These are phyloP conservation scores for Aspergillus jensenii DNA, from an alignment of 2,329 filamentous ascomycete genomes.

Conservation along the genomic window DNA sequence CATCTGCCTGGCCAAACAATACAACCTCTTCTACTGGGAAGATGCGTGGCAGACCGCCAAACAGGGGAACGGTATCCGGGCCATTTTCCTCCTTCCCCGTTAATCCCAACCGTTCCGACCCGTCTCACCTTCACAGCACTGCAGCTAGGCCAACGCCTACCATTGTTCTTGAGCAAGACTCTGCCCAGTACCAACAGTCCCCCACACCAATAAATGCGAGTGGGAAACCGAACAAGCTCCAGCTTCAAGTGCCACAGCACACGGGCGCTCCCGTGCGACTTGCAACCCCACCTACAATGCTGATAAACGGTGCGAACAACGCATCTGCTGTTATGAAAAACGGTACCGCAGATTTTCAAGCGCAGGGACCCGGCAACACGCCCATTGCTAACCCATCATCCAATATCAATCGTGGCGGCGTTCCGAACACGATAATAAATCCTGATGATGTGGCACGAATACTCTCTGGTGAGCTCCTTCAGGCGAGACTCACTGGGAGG, in stretches of 20 bases:
- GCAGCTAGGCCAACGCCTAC: conserved; percentile 41
- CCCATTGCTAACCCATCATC: conserved; percentile 5
- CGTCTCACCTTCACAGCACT: conserved; percentile 45
- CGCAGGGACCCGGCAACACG: conserved; percentile 2
- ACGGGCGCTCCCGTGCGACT: conserved; percentile 42
- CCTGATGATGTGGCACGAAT: conserved; percentile 33
- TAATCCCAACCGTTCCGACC: conserved; percentile 53
- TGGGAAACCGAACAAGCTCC: conserved; percentile 39
- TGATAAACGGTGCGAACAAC: conserved; percentile 39
- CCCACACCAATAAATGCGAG: conserved; percentile 22
- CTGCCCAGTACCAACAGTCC: conserved; percentile 27
- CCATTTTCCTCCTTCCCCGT: conserved; percentile 70
- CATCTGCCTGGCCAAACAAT: conserved; percentile 80
- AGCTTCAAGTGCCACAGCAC: conserved; percentile 44
- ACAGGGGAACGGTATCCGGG: conserved; percentile 63
- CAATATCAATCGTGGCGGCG: conserved; percentile 9
- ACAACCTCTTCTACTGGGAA: conserved; percentile 65
- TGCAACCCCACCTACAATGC: conserved; percentile 42
- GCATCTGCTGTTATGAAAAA: conserved; percentile 19
- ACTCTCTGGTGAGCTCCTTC: conserved; percentile 33
- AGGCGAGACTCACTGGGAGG: conserved; percentile 30
- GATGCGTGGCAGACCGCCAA: conserved; percentile 75
- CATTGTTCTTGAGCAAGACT: conserved; percentile 44
- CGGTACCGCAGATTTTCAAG: conserved; percentile 9
- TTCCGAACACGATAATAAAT: conserved; percentile 18